Evolutionary conservation across 306 rosid genomes (phyloP).

Genomic region (Ceratonia siliqua): DNA sequence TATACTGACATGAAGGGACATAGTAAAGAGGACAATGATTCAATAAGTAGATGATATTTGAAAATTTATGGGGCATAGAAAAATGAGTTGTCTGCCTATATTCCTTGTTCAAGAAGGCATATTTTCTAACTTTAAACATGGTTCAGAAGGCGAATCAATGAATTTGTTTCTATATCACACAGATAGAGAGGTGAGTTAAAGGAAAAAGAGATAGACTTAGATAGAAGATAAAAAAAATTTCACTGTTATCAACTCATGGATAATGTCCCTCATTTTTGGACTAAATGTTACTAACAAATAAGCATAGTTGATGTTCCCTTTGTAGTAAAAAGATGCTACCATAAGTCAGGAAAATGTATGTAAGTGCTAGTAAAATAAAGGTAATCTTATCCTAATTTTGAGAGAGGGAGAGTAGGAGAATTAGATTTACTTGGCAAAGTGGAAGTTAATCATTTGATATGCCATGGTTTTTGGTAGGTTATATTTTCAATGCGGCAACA

Average conservation of each 20-base stretch:
- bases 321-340: constrained; percentile 5
- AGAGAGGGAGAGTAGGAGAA: constrained; percentile 6
- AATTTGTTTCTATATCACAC: too few species aligned
- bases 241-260: neutral
- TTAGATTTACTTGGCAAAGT: neutral
- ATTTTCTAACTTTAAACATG: too few species aligned
- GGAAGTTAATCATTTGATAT: constrained; percentile 4
- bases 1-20: too few species aligned
- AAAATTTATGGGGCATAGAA: too few species aligned
- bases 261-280: neutral
- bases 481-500: constrained; percentile 95
- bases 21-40: too few species aligned
- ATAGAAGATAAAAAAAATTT: constrained; percentile 5
- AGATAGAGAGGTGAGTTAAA: too few species aligned
- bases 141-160: too few species aligned
- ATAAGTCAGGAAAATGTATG: neutral
- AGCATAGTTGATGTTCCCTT: constrained; percentile 13
- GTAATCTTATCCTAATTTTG: constrained; percentile 12
- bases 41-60: too few species aligned
- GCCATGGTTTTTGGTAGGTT: constrained; percentile 55
- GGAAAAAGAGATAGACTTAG: neutral
- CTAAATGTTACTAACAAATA: neutral
- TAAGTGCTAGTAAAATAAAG: constrained; percentile 12
- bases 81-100: too few species aligned
- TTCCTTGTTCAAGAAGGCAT: too few species aligned